Base-by-base conservation (phyloP, 2,329 filamentous ascomycete species). In the Clonostachys byssicola region DNA sequence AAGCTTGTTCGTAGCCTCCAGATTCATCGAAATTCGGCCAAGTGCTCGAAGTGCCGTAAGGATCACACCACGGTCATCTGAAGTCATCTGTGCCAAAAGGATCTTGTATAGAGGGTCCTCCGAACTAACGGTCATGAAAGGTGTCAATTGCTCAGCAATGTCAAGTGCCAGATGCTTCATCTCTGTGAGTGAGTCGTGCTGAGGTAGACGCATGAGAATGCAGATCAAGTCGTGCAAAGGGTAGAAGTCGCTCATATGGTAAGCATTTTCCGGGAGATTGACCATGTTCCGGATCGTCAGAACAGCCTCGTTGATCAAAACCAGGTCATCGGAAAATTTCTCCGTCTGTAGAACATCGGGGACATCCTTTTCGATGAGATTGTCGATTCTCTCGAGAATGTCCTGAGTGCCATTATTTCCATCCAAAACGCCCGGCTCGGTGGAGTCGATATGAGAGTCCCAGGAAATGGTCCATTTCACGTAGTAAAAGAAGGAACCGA, bases 281-380 rank as follows among this genome's bases (percentile, higher is more conserved):
- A 92, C 86, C 91, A 99, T 96, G 64, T 99, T 99, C 45, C 94
- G 83, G 40, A 97, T 75, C 16, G 95, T 92, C 42, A 97, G 73
- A 17, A 87, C 85, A 3, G 94, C 91, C 65, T 97, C 92, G 20
- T 87, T 92, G 51, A 95, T 78, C 53, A 89, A 81, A 12, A 88
- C 80, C 50, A 97, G 74, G 40, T 79, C 74, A 52, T 91, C 84
- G 13, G 81, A 77, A 54, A 88, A 89, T 6, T 84, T 77, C 33
- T 82, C 81, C 0, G 89, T 81, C 52, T 92, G 81, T 23, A 96
- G 74, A 56, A 89, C 80, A 51, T 88, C 84, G 4, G 83, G 73
- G 14, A 85, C 71, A 18, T 83, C 62, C 51, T 76, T 80, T 38
- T 77, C 74, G 5, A 72, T 73, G 23, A 94, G 77, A 44, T 74